Percentiles rank a stretch among this genome's conserved stretches.
phyloP scores from a whole-genome alignment of 2,329 filamentous ascomycete genomes.

The Verticillium albo-atrum region DNA sequence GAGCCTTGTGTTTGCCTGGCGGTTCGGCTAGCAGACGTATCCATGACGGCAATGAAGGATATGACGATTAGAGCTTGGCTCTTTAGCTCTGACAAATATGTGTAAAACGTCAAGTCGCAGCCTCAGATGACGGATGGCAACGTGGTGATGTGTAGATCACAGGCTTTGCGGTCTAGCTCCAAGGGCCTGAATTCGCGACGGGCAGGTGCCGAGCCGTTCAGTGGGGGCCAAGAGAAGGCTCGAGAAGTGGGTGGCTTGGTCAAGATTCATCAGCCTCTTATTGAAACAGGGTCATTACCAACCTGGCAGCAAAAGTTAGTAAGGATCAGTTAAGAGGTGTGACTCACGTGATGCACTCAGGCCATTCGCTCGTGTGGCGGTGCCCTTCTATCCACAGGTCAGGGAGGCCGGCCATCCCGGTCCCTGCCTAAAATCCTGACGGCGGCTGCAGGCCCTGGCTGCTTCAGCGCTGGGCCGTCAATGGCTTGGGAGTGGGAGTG shows the following conservation, averaged over 20 bases:
- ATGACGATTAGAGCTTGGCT: too few species aligned
- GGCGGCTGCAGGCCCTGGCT: not conserved
- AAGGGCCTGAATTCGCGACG: not conserved
- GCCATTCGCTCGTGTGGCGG: not conserved
- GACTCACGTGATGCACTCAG: not conserved
- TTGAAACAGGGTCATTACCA: not conserved
- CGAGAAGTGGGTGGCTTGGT: not conserved
- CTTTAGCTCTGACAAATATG: not conserved
- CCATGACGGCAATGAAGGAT: not conserved
- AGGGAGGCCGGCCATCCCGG: not conserved
- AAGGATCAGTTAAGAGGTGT: not conserved
- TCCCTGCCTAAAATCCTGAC: not conserved
- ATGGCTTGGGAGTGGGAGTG: not conserved
- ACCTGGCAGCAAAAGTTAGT: not conserved
- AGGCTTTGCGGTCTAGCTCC: too few species aligned
- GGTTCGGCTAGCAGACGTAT: not conserved
- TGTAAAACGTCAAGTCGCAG: not conserved
- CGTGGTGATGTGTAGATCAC: not conserved
- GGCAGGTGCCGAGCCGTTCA: not conserved
- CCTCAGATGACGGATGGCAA: not conserved
- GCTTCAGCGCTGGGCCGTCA: not conserved
- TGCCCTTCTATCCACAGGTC: not conserved
- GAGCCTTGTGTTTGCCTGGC: not conserved
- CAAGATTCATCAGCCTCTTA: not conserved
- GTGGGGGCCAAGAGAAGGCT: not conserved